phyloP scores from a whole-genome alignment of 2,329 filamentous ascomycete species.

The Lachnellula hyalina region DNA sequence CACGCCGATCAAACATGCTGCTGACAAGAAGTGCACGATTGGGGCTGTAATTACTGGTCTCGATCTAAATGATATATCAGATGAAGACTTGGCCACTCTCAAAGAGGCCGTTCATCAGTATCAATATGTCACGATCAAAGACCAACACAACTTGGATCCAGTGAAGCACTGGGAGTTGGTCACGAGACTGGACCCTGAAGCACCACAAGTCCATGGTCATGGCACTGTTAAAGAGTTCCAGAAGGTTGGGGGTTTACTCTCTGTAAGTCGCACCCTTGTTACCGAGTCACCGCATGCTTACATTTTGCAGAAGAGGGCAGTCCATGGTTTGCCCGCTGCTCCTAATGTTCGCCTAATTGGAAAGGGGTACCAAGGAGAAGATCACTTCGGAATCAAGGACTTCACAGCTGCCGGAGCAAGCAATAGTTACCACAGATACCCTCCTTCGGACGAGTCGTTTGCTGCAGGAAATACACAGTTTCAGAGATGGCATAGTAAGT shows the following conservation, averaged over 20 bases:
- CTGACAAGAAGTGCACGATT: conserved; percentile 29
- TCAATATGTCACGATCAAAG: conserved; percentile 40
- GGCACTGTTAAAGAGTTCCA: conserved; percentile 38
- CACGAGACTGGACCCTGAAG: conserved; percentile 38
- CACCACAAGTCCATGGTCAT: conserved; percentile 38
- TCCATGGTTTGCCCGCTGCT: conserved; percentile 36
- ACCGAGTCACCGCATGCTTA: conserved; percentile 1
- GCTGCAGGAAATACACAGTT: conserved; percentile 39
- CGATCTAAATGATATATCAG: conserved; percentile 35
- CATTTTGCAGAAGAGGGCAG: conserved; percentile 28
- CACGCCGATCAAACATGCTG: conserved; percentile 16
- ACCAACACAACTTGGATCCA: conserved; percentile 37
- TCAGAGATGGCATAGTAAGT: conserved; percentile 39
- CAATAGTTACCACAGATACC: conserved; percentile 35
- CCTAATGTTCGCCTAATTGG: conserved; percentile 42
- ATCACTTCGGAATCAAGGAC: conserved; percentile 40
- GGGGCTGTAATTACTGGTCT: conserved; percentile 35
- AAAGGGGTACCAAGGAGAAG: conserved; percentile 40
- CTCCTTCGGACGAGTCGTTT: conserved; percentile 34
- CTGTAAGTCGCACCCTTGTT: conserved; percentile 20
- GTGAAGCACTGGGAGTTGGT: conserved; percentile 43
- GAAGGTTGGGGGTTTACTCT: conserved; percentile 36
- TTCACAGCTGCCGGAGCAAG: conserved; percentile 30
- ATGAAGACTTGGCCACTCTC: conserved; percentile 34
- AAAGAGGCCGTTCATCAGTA: conserved; percentile 39